phyloP scores from a whole-genome alignment of 2,329 filamentous ascomycete genomes.

The Coccinonectria pachysandricola region DNA sequence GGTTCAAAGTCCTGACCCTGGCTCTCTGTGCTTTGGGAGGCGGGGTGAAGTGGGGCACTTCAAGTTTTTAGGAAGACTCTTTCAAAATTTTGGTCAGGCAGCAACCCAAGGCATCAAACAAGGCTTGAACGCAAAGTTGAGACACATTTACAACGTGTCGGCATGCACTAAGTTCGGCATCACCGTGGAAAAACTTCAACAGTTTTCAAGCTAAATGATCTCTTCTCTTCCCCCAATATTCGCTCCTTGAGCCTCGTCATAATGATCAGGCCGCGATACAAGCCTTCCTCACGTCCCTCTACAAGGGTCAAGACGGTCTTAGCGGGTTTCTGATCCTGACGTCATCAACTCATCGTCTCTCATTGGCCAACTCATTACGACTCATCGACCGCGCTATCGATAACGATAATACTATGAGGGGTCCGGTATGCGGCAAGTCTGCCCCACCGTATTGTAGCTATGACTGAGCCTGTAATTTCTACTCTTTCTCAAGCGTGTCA shows the following conservation, averaged over 20 bases:
- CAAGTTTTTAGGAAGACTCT: too few relatives aligned
- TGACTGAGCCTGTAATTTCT: too few relatives aligned
- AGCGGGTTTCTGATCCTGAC: conserved; percentile 9
- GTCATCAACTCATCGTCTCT: conserved; percentile 13
- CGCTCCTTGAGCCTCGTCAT: background rate
- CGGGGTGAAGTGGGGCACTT: conserved; percentile 31
- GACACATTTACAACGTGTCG: too few relatives aligned
- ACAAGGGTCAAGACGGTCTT: too few relatives aligned
- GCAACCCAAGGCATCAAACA: conserved; percentile 25
- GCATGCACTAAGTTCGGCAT: too few relatives aligned
- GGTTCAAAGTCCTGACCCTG: conserved; percentile 15
- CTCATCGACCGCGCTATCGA: conserved; percentile 11
- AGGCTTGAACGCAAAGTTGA: conserved; percentile 1
- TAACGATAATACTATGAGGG: too few relatives aligned
- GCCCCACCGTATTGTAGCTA: too few relatives aligned
- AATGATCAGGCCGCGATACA: too few relatives aligned
- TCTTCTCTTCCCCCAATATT: background rate
- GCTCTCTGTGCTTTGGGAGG: conserved; percentile 20
- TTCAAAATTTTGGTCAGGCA: conserved; percentile 29
- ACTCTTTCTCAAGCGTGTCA: too few relatives aligned
- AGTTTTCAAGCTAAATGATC: too few relatives aligned
- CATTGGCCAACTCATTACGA: conserved; percentile 12
- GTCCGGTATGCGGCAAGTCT: too few relatives aligned
- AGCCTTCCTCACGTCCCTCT: too few relatives aligned
- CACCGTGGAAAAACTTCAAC: conserved; percentile 1